Base-by-base conservation (phyloP, 331 rosid genomes). In the Quercus phellos region DNA sequence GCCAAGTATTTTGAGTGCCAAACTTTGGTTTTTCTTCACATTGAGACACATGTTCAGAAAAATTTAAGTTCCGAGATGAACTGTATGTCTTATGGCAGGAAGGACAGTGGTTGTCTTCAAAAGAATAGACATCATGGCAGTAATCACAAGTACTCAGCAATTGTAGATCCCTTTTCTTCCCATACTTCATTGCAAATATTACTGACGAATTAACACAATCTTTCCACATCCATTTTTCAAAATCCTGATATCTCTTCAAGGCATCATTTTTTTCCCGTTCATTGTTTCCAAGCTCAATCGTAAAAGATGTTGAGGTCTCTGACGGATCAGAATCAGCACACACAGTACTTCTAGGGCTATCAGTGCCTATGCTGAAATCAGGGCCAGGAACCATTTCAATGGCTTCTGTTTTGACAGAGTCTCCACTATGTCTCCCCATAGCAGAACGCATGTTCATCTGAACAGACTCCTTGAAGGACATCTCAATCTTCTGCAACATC, bases 161-260 rank as follows among this genome's bases (percentile, higher is more conserved):
- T 75, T 85, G 85, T 4, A 27, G 63, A 77, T 84, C 80, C 82
- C 91, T 85, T 67, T 80, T 88, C 78, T 82, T 83, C 77, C 85
- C 94, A 83, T 74, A 74, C 78, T 78, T 84, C 78, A 72, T 63
- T 60, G 90, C 93, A 84, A 73, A 76, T 67, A 86, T 81, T 79
- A 73, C 73, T 4, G 88, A 82, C 35, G 83, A 80, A 75, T 74
- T 88, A 67, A 81, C 80, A 75, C 87, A 83, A 87, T 92, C 91
- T 75, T 80, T 87, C 85, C 73, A 85, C 87, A 87, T 85, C 97
- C 97, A 92, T 68, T 84, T 85, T 74, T 90, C 90, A 22, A 88
- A 88, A 76, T 92, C 97, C 73, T 63, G 82, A 60, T 92, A 88
- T 80, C 94, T 88, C 83, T 83, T 81, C 19, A 81, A 77, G 56